Conservation (phyloP, 1,284 basidiomycete species). For the Ganoderma lucidum region DNA sequence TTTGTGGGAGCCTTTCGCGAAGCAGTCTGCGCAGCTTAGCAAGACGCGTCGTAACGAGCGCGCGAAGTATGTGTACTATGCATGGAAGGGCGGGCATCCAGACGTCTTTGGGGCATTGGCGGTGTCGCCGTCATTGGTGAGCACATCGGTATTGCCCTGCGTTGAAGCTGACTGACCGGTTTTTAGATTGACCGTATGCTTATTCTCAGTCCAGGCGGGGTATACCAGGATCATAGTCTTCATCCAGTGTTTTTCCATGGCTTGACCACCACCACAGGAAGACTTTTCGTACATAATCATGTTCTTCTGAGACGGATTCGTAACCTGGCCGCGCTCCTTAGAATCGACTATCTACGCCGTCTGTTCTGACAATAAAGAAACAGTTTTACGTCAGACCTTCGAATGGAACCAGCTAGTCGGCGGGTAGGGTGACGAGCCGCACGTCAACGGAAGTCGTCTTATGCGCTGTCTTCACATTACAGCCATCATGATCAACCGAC, state of each 20-base stretch:
- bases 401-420: neutral
- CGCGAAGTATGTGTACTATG: slow-evolving; percentile 69
- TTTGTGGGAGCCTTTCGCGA: slow-evolving; percentile 50
- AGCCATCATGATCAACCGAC: too few species aligned
- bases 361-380: neutral
- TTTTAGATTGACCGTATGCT: neutral
- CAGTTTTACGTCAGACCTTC: neutral
- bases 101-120: neutral
- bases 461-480: neutral
- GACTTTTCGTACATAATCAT: neutral
- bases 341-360: neutral
- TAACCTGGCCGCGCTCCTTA: neutral
- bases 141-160: neutral
- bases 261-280: neutral
- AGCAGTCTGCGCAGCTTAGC: slow-evolving; percentile 63
- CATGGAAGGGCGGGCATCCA: slow-evolving; percentile 57
- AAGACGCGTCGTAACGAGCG: slow-evolving; percentile 76
- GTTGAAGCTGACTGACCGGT: neutral
- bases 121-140: neutral
- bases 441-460: neutral
- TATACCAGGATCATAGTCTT: neutral
- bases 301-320: neutral
- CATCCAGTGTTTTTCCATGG: neutral
- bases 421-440: neutral
- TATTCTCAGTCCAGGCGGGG: neutral